These are phyloP conservation scores for Fusarium ramigenum DNA, from an alignment of 2,329 filamentous ascomycete species.

Conservation along the genomic window DNA sequence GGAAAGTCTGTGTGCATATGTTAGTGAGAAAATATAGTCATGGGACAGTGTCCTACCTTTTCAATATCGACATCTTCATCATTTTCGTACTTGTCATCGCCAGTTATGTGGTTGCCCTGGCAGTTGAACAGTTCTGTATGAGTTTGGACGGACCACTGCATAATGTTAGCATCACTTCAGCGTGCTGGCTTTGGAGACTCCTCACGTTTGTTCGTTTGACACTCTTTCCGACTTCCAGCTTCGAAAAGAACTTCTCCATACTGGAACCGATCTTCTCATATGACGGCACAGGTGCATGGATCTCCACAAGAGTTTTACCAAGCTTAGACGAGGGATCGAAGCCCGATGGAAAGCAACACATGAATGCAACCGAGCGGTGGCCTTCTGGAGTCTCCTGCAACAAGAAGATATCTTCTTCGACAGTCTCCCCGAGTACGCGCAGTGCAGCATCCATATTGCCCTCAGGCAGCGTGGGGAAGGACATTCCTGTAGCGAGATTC, in stretches of 20 bases:
- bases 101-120: constrained; percentile 27
- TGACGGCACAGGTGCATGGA: constrained; percentile 57
- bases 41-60: neutral
- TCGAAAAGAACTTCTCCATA: constrained; percentile 64
- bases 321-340: constrained; percentile 63
- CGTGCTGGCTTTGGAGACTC: fast-evolving
- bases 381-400: constrained; percentile 53
- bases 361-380: constrained; percentile 57
- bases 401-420: constrained; percentile 54
- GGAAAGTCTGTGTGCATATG: constrained; percentile 5
- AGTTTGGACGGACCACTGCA: constrained; percentile 37
- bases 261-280: constrained; percentile 64
- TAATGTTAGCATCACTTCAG: neutral
- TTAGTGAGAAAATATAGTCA: neutral
- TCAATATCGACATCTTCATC: constrained; percentile 20
- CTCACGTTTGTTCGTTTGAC: constrained; percentile 61
- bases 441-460: constrained; percentile 3
- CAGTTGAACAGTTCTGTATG: constrained; percentile 33
- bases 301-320: constrained; percentile 55
- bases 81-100: constrained; percentile 9
- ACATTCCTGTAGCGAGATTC: constrained; percentile 52
- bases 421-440: constrained; percentile 14
- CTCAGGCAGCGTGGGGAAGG: constrained; percentile 35
- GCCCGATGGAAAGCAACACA: constrained; percentile 53
- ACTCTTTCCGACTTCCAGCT: constrained; percentile 57